A percentile compares a stretch with the other conserved stretches of the same genome.
These are phyloP conservation scores for Oryza coarctata DNA, from an alignment of 176 grass and related monocot species.

Conservation along the genomic window DNA sequence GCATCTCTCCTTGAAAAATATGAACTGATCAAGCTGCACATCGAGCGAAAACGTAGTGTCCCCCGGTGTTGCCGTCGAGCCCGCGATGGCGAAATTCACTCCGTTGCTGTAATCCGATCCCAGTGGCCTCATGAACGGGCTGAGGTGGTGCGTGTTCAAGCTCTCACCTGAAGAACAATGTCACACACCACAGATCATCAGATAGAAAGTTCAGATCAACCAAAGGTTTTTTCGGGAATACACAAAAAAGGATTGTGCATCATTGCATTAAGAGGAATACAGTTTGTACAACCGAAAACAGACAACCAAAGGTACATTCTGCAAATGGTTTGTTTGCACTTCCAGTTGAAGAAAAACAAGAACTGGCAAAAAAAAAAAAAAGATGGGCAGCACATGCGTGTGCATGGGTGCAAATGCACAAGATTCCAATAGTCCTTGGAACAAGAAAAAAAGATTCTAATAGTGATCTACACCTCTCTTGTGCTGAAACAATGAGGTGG, in stretches of 20 bases:
- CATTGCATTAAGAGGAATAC: too few species aligned
- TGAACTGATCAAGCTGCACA: constrained; percentile 65
- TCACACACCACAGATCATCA: not conserved
- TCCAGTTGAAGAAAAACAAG: not conserved
- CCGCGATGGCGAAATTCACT: constrained; percentile 62
- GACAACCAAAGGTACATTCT: not conserved
- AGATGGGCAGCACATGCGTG: not conserved
- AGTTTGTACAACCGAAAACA: too few species aligned
- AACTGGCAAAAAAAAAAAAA: not conserved
- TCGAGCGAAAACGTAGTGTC: constrained; percentile 41
- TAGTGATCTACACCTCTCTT: not conserved
- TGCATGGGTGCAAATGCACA: not conserved
- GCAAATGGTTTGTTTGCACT: not conserved
- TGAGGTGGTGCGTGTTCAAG: constrained; percentile 53
- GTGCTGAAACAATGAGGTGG: not conserved
- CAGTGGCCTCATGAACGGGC: constrained; percentile 70
- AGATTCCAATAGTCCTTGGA: not conserved
- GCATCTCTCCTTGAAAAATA: constrained; percentile 60
- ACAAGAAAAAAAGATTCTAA: too few species aligned
- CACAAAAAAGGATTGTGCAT: too few species aligned
- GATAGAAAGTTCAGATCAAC: not conserved
- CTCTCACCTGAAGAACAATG: constrained; percentile 46
- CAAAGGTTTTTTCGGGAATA: too few species aligned
- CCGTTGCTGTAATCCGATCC: constrained; percentile 62
- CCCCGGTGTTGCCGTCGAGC: constrained; percentile 41